A percentile compares a stretch with the other conserved stretches of the same genome.
phyloP scores from a whole-genome alignment of 768 basidiomycete species.

The Tulasnella sp. region DNA sequence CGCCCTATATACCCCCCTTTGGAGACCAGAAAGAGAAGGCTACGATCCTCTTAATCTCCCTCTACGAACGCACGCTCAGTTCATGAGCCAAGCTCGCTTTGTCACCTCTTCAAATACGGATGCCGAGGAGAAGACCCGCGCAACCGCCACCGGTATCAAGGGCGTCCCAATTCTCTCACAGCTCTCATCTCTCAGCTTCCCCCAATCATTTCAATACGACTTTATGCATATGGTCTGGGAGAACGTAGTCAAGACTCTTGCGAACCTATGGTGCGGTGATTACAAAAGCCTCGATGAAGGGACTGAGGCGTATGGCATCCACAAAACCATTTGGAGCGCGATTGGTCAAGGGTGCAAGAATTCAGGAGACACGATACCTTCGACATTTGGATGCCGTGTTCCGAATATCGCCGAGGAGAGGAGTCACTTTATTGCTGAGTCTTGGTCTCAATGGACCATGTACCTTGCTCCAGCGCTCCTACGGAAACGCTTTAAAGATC shows the following conservation, averaged over 20 bases:
- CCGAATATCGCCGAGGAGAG: no score
- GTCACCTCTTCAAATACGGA: slow-evolving; percentile 42
- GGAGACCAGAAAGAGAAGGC: slow-evolving; percentile 37
- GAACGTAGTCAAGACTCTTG: slow-evolving; percentile 50
- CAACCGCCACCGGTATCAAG: slow-evolving; percentile 46
- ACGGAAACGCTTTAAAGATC: no score
- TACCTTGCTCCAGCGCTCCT: no score
- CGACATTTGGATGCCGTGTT: no score
- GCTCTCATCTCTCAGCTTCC: slow-evolving; percentile 46
- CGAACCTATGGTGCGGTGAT: slow-evolving; percentile 49
- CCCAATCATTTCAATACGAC: slow-evolving; percentile 50
- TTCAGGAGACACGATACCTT: no score
- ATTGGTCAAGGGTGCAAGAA: no score
- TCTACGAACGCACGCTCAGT: slow-evolving; percentile 43
- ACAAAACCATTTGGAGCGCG: no score
- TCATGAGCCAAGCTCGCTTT: slow-evolving; percentile 41
- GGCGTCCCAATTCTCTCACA: slow-evolving; percentile 43
- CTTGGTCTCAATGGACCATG: no score
- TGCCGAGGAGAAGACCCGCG: slow-evolving; percentile 38
- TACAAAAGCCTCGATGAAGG: slow-evolving; percentile 48
- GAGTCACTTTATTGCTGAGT: no score
- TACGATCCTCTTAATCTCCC: slow-evolving; percentile 45
- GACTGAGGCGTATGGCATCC: slow-evolving; percentile 40
- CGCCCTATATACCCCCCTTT: background rate
- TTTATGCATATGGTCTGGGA: slow-evolving; percentile 57